A percentile compares a stretch with the other conserved stretches of the same genome.
Evolutionary conservation across 2,329 filamentous ascomycete species (phyloP).

Genomic region (Phaeosphaeriaceae sp.): DNA sequence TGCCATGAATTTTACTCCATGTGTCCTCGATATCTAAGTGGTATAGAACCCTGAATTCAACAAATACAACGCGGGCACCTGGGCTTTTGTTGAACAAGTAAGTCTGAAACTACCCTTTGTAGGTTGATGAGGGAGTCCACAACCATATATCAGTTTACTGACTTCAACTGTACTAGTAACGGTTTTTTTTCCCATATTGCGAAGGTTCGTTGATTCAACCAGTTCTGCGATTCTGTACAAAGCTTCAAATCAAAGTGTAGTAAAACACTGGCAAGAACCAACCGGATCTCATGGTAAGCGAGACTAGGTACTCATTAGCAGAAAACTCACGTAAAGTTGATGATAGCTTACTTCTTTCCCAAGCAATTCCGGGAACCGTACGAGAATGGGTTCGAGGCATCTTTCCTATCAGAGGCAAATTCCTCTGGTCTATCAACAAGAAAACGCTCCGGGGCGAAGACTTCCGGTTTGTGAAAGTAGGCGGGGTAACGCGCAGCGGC

Average conservation of each 20-base stretch:
- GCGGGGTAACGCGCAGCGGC: conserved; percentile 24
- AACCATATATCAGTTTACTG: background rate
- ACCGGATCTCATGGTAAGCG: conserved; percentile 43
- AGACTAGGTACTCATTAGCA: conserved; percentile 13
- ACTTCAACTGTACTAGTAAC: conserved; percentile 17
- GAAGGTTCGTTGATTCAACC: conserved; percentile 13
- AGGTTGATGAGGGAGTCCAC: background rate
- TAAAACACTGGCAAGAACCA: conserved; percentile 30
- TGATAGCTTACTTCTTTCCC: conserved; percentile 40
- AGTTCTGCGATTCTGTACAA: conserved; percentile 2
- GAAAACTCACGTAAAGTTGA: background rate
- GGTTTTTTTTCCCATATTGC: conserved; percentile 21
- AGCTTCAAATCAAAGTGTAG: conserved; percentile 37
- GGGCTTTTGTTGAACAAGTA: too few relatives aligned
- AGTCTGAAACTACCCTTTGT: too few relatives aligned
- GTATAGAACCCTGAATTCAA: too few relatives aligned
- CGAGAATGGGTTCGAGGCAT: conserved; percentile 31
- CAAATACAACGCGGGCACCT: too few relatives aligned
- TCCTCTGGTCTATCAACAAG: conserved; percentile 33
- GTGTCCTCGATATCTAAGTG: too few relatives aligned
- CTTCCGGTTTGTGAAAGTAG: conserved; percentile 35
- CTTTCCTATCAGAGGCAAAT: conserved; percentile 30
- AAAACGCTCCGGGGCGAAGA: conserved; percentile 44
- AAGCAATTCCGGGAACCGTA: conserved; percentile 38
- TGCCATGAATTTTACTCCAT: too few relatives aligned